A percentile compares a stretch with the other conserved stretches of the same genome.
Conservation (phyloP, 805 yeast species). For the Debaryomyces tyrocola region DNA sequence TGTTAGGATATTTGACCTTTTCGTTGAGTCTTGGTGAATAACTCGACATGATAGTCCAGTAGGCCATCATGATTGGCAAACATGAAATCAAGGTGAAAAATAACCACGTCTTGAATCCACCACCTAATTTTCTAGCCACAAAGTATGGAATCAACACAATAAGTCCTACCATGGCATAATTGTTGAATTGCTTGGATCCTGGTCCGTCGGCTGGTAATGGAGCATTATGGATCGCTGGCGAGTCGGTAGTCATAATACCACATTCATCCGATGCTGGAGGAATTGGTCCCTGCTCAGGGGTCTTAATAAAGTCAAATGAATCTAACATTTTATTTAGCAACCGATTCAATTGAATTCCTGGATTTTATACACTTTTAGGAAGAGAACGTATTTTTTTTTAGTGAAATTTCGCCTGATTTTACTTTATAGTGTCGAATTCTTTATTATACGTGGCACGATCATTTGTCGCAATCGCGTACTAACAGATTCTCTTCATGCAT, state of each 20-base stretch:
- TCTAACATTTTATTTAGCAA: slow-evolving; percentile 28
- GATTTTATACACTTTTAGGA: too few relatives aligned
- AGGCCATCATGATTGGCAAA: slow-evolving; percentile 75
- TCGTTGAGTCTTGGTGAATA: slow-evolving; percentile 81
- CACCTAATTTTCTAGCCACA: slow-evolving; percentile 63
- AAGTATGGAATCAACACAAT: slow-evolving; percentile 61
- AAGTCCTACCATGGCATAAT: slow-evolving; percentile 50
- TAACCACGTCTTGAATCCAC: slow-evolving; percentile 66
- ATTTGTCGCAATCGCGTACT: neutral
- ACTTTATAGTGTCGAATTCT: neutral
- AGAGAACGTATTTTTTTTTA: too few relatives aligned
- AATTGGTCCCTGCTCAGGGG: slow-evolving; percentile 46
- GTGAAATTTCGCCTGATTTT: too few relatives aligned
- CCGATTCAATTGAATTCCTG: neutral
- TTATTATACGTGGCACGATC: neutral
- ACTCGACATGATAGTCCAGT: slow-evolving; percentile 78
- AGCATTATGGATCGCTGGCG: slow-evolving; percentile 80
- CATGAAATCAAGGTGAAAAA: slow-evolving; percentile 55
- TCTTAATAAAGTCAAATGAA: slow-evolving; percentile 55
- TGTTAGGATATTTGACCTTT: slow-evolving; percentile 71
- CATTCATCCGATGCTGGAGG: slow-evolving; percentile 29
- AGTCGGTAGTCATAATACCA: slow-evolving; percentile 40
- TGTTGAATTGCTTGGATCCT: slow-evolving; percentile 74
- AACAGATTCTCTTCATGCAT: too few relatives aligned
- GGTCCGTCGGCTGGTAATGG: slow-evolving; percentile 93